A percentile compares a stretch with the other conserved stretches of the same genome.
Conservation (phyloP, 345 rosid species). For the Theobroma cacao region DNA sequence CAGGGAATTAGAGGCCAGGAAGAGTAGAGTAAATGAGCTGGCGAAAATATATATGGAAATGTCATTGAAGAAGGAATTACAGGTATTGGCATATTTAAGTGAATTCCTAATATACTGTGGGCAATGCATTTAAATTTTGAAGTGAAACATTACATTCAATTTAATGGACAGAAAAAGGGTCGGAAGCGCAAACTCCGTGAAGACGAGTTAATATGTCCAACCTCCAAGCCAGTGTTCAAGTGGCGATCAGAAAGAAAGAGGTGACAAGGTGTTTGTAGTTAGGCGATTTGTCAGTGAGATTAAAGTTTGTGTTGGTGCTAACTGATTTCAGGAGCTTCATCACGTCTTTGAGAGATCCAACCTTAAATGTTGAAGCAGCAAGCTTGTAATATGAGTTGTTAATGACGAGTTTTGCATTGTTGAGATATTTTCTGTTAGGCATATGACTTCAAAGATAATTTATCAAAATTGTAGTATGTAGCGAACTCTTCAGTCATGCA, state of each 20-base stretch:
- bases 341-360: not conserved
- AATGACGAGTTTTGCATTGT: too few species aligned
- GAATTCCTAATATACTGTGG: not conserved
- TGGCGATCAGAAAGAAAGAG: slow-evolving; percentile 82
- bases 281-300: not conserved
- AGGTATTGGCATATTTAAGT: slow-evolving; percentile 36
- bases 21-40: slow-evolving; percentile 57
- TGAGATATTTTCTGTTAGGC: too few species aligned
- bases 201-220: slow-evolving; percentile 63
- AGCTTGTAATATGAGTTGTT: too few species aligned
- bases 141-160: slow-evolving; percentile 4
- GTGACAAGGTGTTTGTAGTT: slow-evolving; percentile 23
- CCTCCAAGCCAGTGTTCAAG: slow-evolving; percentile 65
- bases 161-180: slow-evolving; percentile 65
- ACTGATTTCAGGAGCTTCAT: not conserved
- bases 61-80: slow-evolving; percentile 78
- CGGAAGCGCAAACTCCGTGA: slow-evolving; percentile 70
- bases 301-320: not conserved
- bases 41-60: slow-evolving; percentile 72
- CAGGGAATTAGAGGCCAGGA: slow-evolving; percentile 74
- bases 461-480: too few species aligned
- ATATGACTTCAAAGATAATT: too few species aligned
- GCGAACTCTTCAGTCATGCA: too few species aligned
- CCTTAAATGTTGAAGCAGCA: not conserved
- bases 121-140: not conserved